Evolutionary conservation across 371 early-diverging fungal genomes (phyloP).

Genomic region (Dichotomocladium elegans): DNA sequence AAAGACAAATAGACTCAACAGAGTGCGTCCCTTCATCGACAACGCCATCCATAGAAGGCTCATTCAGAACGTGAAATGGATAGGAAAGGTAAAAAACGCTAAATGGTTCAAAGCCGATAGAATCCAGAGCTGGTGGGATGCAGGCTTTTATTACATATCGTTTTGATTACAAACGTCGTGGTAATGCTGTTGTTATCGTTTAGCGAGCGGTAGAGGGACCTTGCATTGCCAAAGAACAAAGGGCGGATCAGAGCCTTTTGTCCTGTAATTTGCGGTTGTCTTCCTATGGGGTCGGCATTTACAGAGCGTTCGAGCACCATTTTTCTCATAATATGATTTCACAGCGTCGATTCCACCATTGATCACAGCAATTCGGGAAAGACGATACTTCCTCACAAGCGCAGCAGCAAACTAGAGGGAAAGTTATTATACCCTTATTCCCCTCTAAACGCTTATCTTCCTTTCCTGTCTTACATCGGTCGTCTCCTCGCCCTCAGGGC

Average conservation of each 20-base stretch:
- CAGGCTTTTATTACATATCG: background rate
- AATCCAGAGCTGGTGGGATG: too few relatives aligned
- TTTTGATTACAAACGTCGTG: too few relatives aligned
- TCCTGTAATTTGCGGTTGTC: constrained; percentile 38
- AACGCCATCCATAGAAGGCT: too few relatives aligned
- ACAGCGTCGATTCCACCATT: constrained; percentile 60
- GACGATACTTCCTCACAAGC: constrained; percentile 36
- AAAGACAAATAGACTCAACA: too few relatives aligned
- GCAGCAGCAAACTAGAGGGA: constrained; percentile 55
- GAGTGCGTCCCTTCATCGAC: too few relatives aligned
- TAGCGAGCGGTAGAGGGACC: constrained; percentile 22
- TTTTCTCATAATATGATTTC: constrained; percentile 10
- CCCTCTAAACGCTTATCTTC: too few relatives aligned
- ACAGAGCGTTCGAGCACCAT: constrained; percentile 15
- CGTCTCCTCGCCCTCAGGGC: constrained; percentile 40
- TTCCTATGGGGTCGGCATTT: constrained; percentile 44
- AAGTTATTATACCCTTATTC: too few relatives aligned
- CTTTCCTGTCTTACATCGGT: too few relatives aligned
- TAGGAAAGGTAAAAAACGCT: too few relatives aligned
- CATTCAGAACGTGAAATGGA: too few relatives aligned
- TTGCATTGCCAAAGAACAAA: constrained; percentile 51
- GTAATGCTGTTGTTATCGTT: constrained; percentile 7
- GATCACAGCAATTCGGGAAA: constrained; percentile 49
- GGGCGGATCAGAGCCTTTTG: constrained; percentile 49
- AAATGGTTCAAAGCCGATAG: too few relatives aligned